These are phyloP conservation scores for Hypoxylon rickii DNA, from an alignment of 495 filamentous ascomycete species.

Conservation along the genomic window DNA sequence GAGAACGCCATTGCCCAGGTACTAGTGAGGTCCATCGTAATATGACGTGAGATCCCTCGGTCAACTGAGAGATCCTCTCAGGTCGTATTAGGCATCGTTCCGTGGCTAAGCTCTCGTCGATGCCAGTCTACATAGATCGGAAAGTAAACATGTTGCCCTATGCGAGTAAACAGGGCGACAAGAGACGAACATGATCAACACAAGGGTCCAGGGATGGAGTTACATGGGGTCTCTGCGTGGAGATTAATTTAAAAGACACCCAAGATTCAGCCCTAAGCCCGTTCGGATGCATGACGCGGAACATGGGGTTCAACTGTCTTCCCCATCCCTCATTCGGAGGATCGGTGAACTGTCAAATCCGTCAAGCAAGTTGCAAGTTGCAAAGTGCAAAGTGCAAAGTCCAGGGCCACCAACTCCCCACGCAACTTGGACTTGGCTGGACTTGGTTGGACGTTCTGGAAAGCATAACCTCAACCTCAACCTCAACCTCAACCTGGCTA, in stretches of 20 bases:
- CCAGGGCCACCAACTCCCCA: constrained; percentile 4
- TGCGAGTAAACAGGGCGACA: constrained; percentile 8
- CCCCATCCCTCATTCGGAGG: constrained; percentile 22
- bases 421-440: constrained; percentile 19
- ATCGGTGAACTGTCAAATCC: constrained; percentile 31
- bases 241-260: constrained; percentile 21
- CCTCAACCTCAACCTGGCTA: no score
- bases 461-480: constrained; percentile 7
- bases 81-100: constrained; percentile 21
- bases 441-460: constrained; percentile 1
- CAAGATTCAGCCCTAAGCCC: constrained; percentile 36
- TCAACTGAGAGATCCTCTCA: constrained; percentile 28
- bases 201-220: constrained; percentile 23
- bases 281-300: constrained; percentile 29
- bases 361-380: no score
- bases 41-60: constrained; percentile 37
- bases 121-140: constrained; percentile 5
- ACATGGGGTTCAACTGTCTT: constrained; percentile 20
- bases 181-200: constrained; percentile 28
- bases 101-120: constrained; percentile 12
- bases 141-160: constrained; percentile 23
- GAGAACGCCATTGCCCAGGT: constrained; percentile 1
- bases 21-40: constrained; percentile 17
- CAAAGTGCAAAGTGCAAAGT: no score
- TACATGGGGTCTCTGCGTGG: constrained; percentile 19